These are phyloP conservation scores for Cynanchum wilfordii DNA, from an alignment of 257 asterid genomes.

Conservation along the genomic window DNA sequence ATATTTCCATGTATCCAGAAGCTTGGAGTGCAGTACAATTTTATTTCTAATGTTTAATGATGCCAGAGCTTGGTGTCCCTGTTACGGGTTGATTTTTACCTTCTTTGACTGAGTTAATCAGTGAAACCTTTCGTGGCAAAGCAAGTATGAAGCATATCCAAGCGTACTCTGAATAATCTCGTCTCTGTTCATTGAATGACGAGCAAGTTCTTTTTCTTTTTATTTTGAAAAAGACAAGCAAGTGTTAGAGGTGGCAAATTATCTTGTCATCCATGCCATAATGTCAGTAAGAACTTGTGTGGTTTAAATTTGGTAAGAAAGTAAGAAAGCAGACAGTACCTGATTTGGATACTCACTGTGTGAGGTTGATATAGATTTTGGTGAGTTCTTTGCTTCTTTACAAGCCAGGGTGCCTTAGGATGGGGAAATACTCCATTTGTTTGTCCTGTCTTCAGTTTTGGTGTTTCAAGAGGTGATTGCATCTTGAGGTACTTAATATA, in stretches of 20 bases:
- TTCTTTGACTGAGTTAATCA: background rate
- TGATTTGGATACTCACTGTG: slow-evolving; percentile 30
- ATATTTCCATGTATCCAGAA: background rate
- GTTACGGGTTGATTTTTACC: background rate
- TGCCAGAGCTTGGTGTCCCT: no score
- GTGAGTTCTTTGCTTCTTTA: slow-evolving; percentile 26
- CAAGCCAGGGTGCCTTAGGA: background rate
- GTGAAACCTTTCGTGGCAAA: slow-evolving; percentile 23
- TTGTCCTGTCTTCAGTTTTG: background rate
- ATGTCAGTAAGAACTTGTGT: slow-evolving; percentile 38
- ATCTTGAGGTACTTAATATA: background rate
- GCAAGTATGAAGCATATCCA: slow-evolving; percentile 31
- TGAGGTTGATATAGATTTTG: slow-evolving; percentile 12
- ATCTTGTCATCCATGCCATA: slow-evolving; percentile 18
- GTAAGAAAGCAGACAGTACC: slow-evolving; percentile 27
- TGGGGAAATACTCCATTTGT: background rate
- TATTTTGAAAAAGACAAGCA: background rate
- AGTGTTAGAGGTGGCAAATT: slow-evolving; percentile 46
- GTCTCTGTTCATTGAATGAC: slow-evolving; percentile 35
- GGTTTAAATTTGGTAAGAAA: slow-evolving; percentile 44
- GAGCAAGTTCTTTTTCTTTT: background rate
- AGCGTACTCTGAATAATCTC: slow-evolving; percentile 43
- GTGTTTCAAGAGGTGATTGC: background rate
- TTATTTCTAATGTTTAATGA: background rate
- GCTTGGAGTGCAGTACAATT: background rate